Evolutionary conservation across 139 green algal species (phyloP).

Genomic region (Eudorina sp.): DNA sequence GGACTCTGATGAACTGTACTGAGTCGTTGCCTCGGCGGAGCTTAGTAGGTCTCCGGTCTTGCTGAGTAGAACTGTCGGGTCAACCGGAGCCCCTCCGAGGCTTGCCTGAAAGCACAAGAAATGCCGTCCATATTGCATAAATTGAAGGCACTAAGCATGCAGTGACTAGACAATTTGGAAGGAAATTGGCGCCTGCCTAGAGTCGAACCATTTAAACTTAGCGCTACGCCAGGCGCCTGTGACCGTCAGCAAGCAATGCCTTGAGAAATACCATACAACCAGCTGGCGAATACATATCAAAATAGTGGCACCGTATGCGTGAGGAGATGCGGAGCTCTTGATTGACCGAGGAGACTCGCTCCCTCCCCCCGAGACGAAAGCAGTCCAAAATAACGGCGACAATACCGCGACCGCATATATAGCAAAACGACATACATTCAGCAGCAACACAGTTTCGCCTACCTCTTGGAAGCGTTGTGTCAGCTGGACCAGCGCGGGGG

Average conservation of each 20-base stretch:
- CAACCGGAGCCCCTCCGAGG: not conserved
- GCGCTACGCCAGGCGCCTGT: slow-evolving; percentile 4
- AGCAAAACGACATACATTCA: not conserved
- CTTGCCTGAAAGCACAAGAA: not conserved
- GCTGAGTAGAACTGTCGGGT: not conserved
- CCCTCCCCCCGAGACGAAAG: slow-evolving; percentile 14
- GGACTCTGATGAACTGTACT: slow-evolving; percentile 38
- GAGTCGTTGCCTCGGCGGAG: slow-evolving; percentile 27
- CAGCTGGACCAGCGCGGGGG: slow-evolving; percentile 17
- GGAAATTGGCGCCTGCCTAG: slow-evolving; percentile 13
- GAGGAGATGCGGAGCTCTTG: not conserved
- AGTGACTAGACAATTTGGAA: not conserved
- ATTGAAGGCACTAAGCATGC: not conserved
- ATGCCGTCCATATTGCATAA: not conserved
- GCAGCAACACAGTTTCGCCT: not conserved
- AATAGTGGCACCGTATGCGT: too few relatives aligned
- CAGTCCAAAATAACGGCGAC: slow-evolving; percentile 15
- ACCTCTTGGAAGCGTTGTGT: slow-evolving; percentile 36
- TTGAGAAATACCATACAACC: too few relatives aligned
- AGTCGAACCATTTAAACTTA: slow-evolving; percentile 32
- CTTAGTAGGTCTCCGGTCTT: slow-evolving; percentile 1
- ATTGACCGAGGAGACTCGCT: not conserved
- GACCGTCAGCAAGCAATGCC: too few relatives aligned
- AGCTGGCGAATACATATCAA: too few relatives aligned
- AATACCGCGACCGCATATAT: not conserved